phyloP scores from a whole-genome alignment of 1,284 basidiomycete genomes.

The Mrakiaceae sp. region DNA sequence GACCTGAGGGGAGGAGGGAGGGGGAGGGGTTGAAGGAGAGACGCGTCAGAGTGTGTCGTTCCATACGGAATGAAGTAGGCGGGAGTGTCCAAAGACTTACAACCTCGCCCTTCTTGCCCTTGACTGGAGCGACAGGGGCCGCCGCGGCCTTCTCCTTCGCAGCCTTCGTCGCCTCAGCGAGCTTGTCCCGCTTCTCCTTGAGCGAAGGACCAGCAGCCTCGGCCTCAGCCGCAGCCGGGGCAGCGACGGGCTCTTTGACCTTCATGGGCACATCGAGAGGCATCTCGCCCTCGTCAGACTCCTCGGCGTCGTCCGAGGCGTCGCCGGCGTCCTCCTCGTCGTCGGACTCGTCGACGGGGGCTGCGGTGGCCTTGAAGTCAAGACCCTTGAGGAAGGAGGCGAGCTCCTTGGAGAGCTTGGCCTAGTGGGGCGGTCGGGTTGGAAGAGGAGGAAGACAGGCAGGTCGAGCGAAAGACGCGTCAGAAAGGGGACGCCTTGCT shows the following conservation, averaged over 20 bases:
- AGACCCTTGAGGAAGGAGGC: slow-evolving; percentile 49
- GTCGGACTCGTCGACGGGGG: slow-evolving; percentile 12
- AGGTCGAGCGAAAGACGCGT: neutral
- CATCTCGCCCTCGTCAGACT: slow-evolving; percentile 21
- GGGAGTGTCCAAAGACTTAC: slow-evolving; percentile 8
- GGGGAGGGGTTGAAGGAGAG: neutral
- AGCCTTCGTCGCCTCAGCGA: slow-evolving; percentile 7
- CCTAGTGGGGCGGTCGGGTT: slow-evolving; percentile 22
- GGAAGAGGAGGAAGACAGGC: neutral
- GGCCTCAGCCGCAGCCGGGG: slow-evolving; percentile 4
- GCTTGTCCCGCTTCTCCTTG: neutral
- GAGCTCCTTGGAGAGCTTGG: slow-evolving; percentile 45
- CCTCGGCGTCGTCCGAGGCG: slow-evolving; percentile 17
- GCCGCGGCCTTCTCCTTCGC: slow-evolving; percentile 14
- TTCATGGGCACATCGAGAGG: slow-evolving; percentile 12
- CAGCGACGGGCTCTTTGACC: slow-evolving; percentile 10
- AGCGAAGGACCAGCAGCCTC: neutral
- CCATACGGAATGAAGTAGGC: slow-evolving; percentile 18
- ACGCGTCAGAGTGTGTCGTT: no score
- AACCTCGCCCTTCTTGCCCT: slow-evolving; percentile 32
- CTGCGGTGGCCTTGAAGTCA: slow-evolving; percentile 34
- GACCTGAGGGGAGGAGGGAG: slow-evolving; percentile 25
- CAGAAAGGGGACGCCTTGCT: neutral
- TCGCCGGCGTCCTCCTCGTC: slow-evolving; percentile 16
- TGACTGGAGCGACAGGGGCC: slow-evolving; percentile 5